Percentiles rank a stretch among this genome's conserved stretches.
These are phyloP conservation scores for Adansonia gregorii DNA, from an alignment of 441 rosid species.

Conservation along the genomic window DNA sequence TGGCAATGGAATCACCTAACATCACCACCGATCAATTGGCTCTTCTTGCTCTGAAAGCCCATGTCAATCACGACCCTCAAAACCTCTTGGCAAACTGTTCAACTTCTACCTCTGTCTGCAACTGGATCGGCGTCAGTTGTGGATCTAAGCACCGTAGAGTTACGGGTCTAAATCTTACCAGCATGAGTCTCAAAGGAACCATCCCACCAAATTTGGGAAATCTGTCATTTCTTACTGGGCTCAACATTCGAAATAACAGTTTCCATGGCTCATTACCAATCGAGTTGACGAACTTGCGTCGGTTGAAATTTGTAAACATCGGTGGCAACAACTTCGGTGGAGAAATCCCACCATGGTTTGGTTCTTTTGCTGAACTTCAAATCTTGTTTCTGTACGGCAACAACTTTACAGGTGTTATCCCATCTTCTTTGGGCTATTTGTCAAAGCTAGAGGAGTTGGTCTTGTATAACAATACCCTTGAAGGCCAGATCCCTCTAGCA, in stretches of 20 bases:
- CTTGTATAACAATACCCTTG: no score
- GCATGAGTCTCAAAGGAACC: background rate
- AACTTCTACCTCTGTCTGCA: background rate
- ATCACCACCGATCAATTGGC: background rate
- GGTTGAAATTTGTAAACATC: background rate
- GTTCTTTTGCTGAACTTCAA: background rate
- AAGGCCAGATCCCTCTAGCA: no score
- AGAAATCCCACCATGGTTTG: background rate
- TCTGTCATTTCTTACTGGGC: background rate
- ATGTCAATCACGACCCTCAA: background rate
- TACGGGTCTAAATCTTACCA: background rate
- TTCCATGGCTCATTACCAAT: background rate
- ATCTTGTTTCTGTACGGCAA: no score
- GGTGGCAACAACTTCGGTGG: background rate
- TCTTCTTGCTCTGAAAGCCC: background rate
- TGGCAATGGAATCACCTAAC: background rate
- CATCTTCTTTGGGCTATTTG: no score
- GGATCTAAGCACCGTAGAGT: background rate
- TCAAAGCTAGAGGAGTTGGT: no score
- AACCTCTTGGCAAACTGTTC: background rate
- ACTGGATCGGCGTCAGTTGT: background rate
- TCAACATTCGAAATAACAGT: background rate
- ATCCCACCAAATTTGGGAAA: background rate
- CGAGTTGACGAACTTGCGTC: background rate
- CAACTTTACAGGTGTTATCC: no score